These are phyloP conservation scores for Stemphylium vesicarium DNA, from an alignment of 2,329 filamentous ascomycete species.

Conservation along the genomic window DNA sequence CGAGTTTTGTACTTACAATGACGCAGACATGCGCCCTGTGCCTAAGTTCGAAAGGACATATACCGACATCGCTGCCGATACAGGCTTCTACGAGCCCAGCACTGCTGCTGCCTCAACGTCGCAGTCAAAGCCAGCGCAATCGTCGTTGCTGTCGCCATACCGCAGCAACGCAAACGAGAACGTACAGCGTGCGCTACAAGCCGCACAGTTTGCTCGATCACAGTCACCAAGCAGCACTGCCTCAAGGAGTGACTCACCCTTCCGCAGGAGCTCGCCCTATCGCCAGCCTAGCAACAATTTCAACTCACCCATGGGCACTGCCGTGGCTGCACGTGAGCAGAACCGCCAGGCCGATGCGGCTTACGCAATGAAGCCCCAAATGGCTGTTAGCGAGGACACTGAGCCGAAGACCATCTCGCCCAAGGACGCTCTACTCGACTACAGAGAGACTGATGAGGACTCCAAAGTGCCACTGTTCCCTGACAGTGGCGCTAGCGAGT, in stretches of 20 bases:
- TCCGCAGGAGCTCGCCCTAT: conserved; percentile 68
- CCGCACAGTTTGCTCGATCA: conserved; percentile 73
- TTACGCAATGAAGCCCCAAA: conserved; percentile 51
- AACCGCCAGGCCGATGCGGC: conserved; percentile 66
- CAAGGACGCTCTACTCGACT: conserved; percentile 88
- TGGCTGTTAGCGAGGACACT: conserved; percentile 50
- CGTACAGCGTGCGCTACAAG: conserved; percentile 77
- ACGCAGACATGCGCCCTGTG: conserved; percentile 60
- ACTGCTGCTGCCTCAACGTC: conserved; percentile 56
- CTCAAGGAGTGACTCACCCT: conserved; percentile 78
- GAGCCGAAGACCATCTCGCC: conserved; percentile 87
- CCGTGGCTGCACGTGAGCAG: conserved; percentile 66
- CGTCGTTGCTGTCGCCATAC: conserved; percentile 57
- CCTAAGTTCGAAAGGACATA: conserved; percentile 86
- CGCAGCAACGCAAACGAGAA: conserved; percentile 54
- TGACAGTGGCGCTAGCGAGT: conserved; percentile 61
- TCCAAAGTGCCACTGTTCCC: conserved; percentile 77
- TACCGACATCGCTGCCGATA: conserved; percentile 83
- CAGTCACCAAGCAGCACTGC: conserved; percentile 60
- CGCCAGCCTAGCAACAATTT: conserved; percentile 53
- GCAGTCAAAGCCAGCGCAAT: conserved; percentile 58
- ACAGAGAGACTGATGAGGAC: conserved; percentile 75
- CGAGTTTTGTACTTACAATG: conserved; percentile 71
- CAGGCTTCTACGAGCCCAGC: conserved; percentile 76
- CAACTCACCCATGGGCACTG: conserved; percentile 55